Base-by-base conservation (phyloP, 306 rosid genomes). In the Corylus heterophylla region DNA sequence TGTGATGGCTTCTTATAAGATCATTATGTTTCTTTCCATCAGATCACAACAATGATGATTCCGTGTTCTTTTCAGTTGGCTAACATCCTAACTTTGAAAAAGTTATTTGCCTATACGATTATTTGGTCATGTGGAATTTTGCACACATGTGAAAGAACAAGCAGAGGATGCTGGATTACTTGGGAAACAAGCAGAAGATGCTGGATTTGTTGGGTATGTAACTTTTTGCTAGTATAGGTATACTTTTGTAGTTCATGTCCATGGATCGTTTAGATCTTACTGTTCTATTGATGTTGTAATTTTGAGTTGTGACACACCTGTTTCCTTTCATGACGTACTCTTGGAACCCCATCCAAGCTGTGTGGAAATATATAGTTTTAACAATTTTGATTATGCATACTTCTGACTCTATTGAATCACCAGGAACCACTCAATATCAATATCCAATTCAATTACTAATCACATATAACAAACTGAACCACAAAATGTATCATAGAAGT, bases 91-190 rank as follows among this genome's bases (percentile, higher is more conserved):
- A 68, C 72, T 14, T 18, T 13, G 18, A 12, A 18, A 12, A 66
- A 66, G 48, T 37, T 66, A 55, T 8, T 10, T 51, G 25, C 7
- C 59, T 17, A 13, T 66, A 66, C n/a, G 71, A 42, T 42, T 39
- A 68, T 9, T 42, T 4, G 22, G 72, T 68, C 31, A 8, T 59
- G 5, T 59, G 80, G 51, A 51, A 50, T 71, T 14, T 50, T 9
- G 70, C 45, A 48, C 69, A 50, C 75, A 44, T 54, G 71, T 77
- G 42, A 64, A 76, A 22, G 77, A 54, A 44, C 64, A 51, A 59
- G 76, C 52, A 20, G 52, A 31, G 29, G 64, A 68, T 37, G 58
- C 7, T 62, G 70, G 47, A 48, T 69, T 50, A 48, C 45, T 42
- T 42, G 45, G 8, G 45, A 42, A 54, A 44, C 64, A 51, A 59